phyloP scores from a whole-genome alignment of 306 rosid species.

The Mucuna pruriens region DNA sequence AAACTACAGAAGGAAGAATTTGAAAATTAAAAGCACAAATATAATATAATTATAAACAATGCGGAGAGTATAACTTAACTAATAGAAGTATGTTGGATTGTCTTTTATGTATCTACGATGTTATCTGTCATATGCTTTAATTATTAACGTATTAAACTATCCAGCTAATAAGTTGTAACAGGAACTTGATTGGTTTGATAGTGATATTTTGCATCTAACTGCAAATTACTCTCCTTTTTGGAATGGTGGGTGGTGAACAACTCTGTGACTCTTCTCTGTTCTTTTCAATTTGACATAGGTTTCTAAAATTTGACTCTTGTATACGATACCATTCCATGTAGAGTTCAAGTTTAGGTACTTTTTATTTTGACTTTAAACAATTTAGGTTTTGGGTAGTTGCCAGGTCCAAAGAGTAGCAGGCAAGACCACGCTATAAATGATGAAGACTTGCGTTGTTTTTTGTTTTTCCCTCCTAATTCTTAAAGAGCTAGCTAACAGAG shows the following conservation, averaged over 20 bases:
- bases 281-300: background rate
- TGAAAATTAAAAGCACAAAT: background rate
- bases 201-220: constrained; percentile 22
- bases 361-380: background rate
- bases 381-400: constrained; percentile 25
- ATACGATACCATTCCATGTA: constrained; percentile 24
- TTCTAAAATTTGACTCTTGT: constrained; percentile 14
- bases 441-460: background rate
- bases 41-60: too few relatives aligned
- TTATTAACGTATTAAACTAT: background rate
- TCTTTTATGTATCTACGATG: background rate
- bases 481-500: background rate
- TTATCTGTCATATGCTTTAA: background rate
- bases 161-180: background rate
- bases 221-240: constrained; percentile 22
- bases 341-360: background rate
- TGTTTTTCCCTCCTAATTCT: background rate
- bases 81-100: background rate
- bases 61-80: too few relatives aligned
- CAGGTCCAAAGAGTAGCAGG: constrained; percentile 1
- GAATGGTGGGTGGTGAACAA: constrained; percentile 11
- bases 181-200: constrained; percentile 6
- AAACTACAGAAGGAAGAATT: background rate
- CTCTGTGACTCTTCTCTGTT: background rate
- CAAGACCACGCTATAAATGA: background rate